Evolutionary conservation across 371 early-diverging fungal species (phyloP).

Genomic region (Rhizopus stolonifer): DNA sequence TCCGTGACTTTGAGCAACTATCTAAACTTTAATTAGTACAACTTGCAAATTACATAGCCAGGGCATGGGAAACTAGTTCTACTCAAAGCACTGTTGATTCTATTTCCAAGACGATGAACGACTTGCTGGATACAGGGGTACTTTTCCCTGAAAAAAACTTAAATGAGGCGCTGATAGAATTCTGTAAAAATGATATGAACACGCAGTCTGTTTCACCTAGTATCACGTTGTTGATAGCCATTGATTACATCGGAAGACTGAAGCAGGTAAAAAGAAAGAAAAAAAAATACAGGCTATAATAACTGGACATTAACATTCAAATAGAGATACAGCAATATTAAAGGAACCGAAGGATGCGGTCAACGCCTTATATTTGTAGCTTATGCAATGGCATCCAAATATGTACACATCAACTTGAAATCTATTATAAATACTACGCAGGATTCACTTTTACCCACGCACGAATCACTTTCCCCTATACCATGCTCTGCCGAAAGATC

Average conservation of each 20-base stretch:
- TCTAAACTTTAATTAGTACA: slow-evolving; percentile 11
- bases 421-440: slow-evolving; percentile 16
- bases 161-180: slow-evolving; percentile 24
- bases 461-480: too few species aligned
- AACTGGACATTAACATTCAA: background rate
- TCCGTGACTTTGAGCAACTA: background rate
- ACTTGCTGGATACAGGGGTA: slow-evolving; percentile 20
- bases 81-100: slow-evolving; percentile 11
- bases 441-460: too few species aligned
- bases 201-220: slow-evolving; percentile 30
- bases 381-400: slow-evolving; percentile 31
- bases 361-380: slow-evolving; percentile 27
- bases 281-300: background rate
- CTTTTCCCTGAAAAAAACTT: slow-evolving; percentile 18
- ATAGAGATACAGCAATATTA: slow-evolving; percentile 22
- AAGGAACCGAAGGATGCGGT: slow-evolving; percentile 31
- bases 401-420: slow-evolving; percentile 25
- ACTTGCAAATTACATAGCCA: slow-evolving; percentile 25
- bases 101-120: slow-evolving; percentile 21
- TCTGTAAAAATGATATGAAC: slow-evolving; percentile 17
- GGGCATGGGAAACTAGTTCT: slow-evolving; percentile 23
- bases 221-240: slow-evolving; percentile 25
- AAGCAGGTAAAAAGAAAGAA: slow-evolving; percentile 17
- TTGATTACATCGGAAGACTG: slow-evolving; percentile 27
- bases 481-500: too few species aligned